A percentile compares a stretch with the other conserved stretches of the same genome.
Evolutionary conservation across 306 rosid genomes (phyloP).

Genomic region (Glycyrrhiza uralensis): DNA sequence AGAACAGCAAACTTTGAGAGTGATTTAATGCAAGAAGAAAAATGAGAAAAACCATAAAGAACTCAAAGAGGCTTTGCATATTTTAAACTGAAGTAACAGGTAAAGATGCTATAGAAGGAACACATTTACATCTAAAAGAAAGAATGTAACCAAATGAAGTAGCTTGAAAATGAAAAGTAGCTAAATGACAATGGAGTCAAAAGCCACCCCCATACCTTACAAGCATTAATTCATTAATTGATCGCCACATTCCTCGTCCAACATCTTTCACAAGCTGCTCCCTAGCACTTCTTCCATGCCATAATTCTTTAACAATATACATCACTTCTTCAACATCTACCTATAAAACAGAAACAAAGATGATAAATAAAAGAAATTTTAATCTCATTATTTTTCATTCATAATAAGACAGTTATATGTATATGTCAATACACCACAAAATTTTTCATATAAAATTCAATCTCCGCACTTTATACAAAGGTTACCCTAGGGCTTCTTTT

Average conservation of each 20-base stretch:
- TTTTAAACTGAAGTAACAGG: neutral
- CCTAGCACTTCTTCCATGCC: slow-evolving; percentile 95
- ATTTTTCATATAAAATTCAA: neutral
- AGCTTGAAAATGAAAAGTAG: slow-evolving; percentile 21
- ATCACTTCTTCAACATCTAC: slow-evolving; percentile 94
- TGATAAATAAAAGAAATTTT: neutral
- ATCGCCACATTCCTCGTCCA: slow-evolving; percentile 97
- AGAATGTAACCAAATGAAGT: slow-evolving; percentile 6
- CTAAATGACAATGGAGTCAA: neutral
- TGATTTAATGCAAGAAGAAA: slow-evolving; percentile 1
- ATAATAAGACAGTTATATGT: neutral
- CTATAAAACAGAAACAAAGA: slow-evolving; percentile 37
- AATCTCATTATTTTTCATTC: neutral
- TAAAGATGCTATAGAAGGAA: neutral
- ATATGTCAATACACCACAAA: neutral
- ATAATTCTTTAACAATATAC: slow-evolving; percentile 85
- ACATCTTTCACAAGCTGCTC: slow-evolving; percentile 64
- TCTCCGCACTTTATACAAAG: neutral
- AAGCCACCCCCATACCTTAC: slow-evolving; percentile 56
- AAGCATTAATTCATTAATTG: slow-evolving; percentile 91
- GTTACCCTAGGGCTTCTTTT: neutral
- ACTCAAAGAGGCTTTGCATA: neutral
- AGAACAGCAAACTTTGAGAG: neutral
- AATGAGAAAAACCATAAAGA: neutral
- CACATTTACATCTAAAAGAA: neutral